Evolutionary conservation across 2,329 filamentous ascomycete species (phyloP), one percentile per base, ranked within the genome.

Genomic region (Penicillium capsulatum): DNA sequence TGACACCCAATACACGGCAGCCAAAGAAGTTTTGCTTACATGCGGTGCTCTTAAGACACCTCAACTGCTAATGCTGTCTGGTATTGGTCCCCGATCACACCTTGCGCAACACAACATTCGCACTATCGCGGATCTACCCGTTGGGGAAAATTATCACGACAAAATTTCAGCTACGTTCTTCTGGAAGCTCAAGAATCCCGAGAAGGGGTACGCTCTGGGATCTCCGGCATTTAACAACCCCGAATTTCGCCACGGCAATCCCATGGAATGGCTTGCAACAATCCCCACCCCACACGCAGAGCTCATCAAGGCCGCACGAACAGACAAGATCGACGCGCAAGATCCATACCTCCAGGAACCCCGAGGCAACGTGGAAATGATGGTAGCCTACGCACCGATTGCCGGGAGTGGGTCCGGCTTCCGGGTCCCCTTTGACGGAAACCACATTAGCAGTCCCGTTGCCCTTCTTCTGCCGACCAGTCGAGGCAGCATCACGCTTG

Each of bases 241-340:
- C 6, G 35, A 15, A 17, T 17, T 37, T n/a, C 20, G 15, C 10
- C 16, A 17, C 9, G 35, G 35, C 7, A 17, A 17, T 9, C 35
- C 35, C 4, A 37, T 11, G 15, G 35, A 37, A 11, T 37, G 35
- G 35, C n/a, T n/a, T n/a, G n/a, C n/a, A n/a, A n/a, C n/a, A n/a
- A n/a, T n/a, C n/a, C n/a, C n/a, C n/a, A n/a, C n/a, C n/a, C n/a
- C n/a, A n/a, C n/a, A n/a, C n/a, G n/a, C n/a, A n/a, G n/a, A n/a
- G n/a, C n/a, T n/a, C n/a, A n/a, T n/a, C n/a, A n/a, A n/a, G n/a
- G n/a, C n/a, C n/a, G n/a, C n/a, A n/a, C n/a, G n/a, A n/a, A n/a
- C n/a, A n/a, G n/a, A n/a, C n/a, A n/a, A n/a, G n/a, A n/a, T n/a
- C n/a, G n/a, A n/a, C n/a, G n/a, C n/a, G n/a, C n/a, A n/a, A n/a